A percentile compares a stretch with the other conserved stretches of the same genome.
These are phyloP conservation scores for Ascochyta pisi DNA, from an alignment of 2,329 filamentous ascomycete species.

Conservation along the genomic window DNA sequence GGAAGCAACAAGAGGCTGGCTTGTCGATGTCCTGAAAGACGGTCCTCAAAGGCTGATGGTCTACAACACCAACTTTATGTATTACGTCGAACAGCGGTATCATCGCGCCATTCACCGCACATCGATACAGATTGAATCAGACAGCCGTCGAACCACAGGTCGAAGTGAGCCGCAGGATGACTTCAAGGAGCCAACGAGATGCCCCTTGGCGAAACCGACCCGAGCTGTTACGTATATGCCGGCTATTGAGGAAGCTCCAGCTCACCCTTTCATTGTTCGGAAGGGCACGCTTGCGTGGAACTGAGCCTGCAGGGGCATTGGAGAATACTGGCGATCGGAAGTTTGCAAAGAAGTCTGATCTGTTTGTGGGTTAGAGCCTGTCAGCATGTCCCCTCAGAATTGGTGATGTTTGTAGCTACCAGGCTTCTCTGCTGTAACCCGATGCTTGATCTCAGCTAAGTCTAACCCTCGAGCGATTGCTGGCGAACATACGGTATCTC, in stretches of 20 bases:
- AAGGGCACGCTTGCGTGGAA: slow-evolving; percentile 13
- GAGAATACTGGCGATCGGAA: neutral
- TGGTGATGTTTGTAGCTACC: too few species aligned
- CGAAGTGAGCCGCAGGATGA: slow-evolving; percentile 16
- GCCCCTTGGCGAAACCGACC: slow-evolving; percentile 13
- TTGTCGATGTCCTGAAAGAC: slow-evolving; percentile 8
- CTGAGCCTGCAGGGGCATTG: neutral
- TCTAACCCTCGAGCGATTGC: too few species aligned
- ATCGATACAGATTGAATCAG: slow-evolving; percentile 10
- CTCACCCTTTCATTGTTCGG: slow-evolving; percentile 11
- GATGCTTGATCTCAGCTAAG: too few species aligned
- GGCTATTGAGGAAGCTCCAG: slow-evolving; percentile 10
- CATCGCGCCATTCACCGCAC: slow-evolving; percentile 17
- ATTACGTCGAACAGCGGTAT: slow-evolving; percentile 23
- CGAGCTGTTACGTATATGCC: slow-evolving; percentile 11
- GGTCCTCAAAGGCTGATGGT: slow-evolving; percentile 10
- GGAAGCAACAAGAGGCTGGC: slow-evolving; percentile 23
- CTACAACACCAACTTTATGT: slow-evolving; percentile 19
- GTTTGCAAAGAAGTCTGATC: too few species aligned
- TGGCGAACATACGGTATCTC: too few species aligned
- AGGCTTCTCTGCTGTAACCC: too few species aligned
- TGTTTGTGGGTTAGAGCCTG: too few species aligned
- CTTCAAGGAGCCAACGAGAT: slow-evolving; percentile 8
- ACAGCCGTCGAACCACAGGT: neutral
- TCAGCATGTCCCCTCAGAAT: too few species aligned